Evolutionary conservation across 176 grass and related monocot genomes (phyloP).

Genomic region (Thinopyrum elongatum): DNA sequence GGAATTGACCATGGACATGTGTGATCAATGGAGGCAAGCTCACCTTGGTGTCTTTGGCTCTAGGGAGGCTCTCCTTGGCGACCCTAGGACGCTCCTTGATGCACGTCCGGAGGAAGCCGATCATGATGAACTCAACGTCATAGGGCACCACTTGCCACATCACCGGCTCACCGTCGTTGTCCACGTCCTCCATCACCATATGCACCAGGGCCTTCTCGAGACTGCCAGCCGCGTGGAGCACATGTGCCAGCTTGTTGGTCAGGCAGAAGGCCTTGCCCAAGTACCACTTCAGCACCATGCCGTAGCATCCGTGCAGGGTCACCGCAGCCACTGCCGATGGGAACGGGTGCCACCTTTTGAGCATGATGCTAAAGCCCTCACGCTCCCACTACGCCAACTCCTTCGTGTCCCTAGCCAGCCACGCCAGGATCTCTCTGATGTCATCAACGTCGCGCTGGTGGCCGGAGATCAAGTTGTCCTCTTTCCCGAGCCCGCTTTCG

Average conservation of each 20-base stretch:
- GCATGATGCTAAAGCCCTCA: slow-evolving; percentile 47
- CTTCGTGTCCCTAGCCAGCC: slow-evolving; percentile 59
- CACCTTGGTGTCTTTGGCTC: too few relatives aligned
- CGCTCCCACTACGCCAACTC: slow-evolving; percentile 56
- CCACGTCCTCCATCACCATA: too few relatives aligned
- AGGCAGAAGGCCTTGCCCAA: slow-evolving; percentile 49
- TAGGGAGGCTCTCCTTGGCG: too few relatives aligned
- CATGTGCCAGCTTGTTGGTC: slow-evolving; percentile 55
- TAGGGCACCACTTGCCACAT: too few relatives aligned
- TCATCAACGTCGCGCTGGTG: slow-evolving; percentile 21
- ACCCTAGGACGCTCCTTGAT: too few relatives aligned
- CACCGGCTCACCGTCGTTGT: too few relatives aligned
- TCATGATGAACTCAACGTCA: too few relatives aligned
- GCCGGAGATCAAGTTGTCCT: slow-evolving; percentile 42
- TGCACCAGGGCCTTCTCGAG: too few relatives aligned
- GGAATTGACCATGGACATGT: background rate
- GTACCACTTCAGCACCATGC: slow-evolving; percentile 78
- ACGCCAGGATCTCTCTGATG: slow-evolving; percentile 47
- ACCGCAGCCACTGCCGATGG: slow-evolving; percentile 46
- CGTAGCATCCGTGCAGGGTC: slow-evolving; percentile 75
- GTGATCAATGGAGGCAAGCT: too few relatives aligned
- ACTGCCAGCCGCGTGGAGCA: too few relatives aligned
- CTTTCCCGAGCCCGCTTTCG: slow-evolving; percentile 59
- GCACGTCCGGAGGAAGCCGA: too few relatives aligned
- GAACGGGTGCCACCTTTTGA: slow-evolving; percentile 58